Evolutionary conservation across 2,329 filamentous ascomycete species (phyloP).

Genomic region (Fusarium duplospermum): DNA sequence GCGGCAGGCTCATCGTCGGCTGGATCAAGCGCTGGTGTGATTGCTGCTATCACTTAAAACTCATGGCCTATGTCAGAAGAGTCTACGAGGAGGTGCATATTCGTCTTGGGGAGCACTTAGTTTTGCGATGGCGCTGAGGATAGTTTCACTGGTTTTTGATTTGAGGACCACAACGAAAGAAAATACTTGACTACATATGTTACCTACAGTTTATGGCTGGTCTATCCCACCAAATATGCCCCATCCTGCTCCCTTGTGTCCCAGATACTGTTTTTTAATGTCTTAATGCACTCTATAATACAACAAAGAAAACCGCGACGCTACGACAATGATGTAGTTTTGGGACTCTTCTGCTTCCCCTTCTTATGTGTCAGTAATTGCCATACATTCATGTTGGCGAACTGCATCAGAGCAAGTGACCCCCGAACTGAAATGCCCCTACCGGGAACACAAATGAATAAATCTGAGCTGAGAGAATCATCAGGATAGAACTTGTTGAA

Average conservation of each 20-base stretch:
- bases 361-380: neutral
- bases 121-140: neutral
- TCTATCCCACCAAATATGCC: neutral
- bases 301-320: neutral
- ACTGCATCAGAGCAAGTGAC: conserved; percentile 13
- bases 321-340: neutral
- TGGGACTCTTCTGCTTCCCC: neutral
- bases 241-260: neutral
- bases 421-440: neutral
- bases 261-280: neutral
- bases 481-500: conserved; percentile 17
- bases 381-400: conserved; percentile 11
- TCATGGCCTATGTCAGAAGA: neutral
- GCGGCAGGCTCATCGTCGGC: neutral
- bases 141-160: neutral
- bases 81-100: neutral
- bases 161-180: neutral
- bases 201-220: neutral
- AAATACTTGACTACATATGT: neutral
- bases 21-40: neutral
- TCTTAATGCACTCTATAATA: neutral
- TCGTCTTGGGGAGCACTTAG: neutral
- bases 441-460: conserved; percentile 15
- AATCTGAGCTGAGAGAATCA: neutral
- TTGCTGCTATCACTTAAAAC: neutral